Evolutionary conservation across 345 rosid species (phyloP), one percentile per base, ranked within the genome.

Genomic region (Citrus medica): DNA sequence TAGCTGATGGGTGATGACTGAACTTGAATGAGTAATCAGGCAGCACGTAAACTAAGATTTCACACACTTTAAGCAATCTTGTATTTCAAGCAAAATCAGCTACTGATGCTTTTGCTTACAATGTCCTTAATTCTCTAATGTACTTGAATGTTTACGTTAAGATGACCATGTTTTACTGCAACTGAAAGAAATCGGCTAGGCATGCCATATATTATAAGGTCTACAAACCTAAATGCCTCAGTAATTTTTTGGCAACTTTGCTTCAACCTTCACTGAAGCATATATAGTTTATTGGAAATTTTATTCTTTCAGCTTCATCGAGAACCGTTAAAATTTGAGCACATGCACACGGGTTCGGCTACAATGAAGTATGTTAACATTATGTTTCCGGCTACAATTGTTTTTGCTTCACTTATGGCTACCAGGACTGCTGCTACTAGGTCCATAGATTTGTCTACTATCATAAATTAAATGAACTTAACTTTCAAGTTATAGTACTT

Each of bases 181-280:
- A 42, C 66, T 21, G 28, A 3, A 86, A 86, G 89, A 87, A 82
- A 83, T 79, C 86, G 83, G 86, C 90, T 22, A 33, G 71, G 83
- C 5, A 75, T 53, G 69, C 69, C 71, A 51, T 71, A 80, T 76
- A 71, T 75, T 22, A 27, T 60, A 27, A 69, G 69, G 28, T 6
- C 46, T 37, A 1, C n/a, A 46, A 67, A 62, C 78, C 46, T 68
- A 40, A 55, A 38, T 68, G 63, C 77, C 46, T 75, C 81, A 75
- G 42, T 73, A 75, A 78, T 69, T 74, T 6, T 72, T 32, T 40
- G 48, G 24, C n/a, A 27, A 79, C 64, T 76, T 81, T 59, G 76
- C 77, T 67, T 82, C 79, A 71, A 70, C 62, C 64, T 79, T 69
- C 77, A 76, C 67, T 76, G 79, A 79, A 71, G 77, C 76, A 56